Evolutionary conservation across 2,329 filamentous ascomycete species (phyloP), one percentile per base, ranked within the genome.

Genomic region (Pezicula neosporulosa): DNA sequence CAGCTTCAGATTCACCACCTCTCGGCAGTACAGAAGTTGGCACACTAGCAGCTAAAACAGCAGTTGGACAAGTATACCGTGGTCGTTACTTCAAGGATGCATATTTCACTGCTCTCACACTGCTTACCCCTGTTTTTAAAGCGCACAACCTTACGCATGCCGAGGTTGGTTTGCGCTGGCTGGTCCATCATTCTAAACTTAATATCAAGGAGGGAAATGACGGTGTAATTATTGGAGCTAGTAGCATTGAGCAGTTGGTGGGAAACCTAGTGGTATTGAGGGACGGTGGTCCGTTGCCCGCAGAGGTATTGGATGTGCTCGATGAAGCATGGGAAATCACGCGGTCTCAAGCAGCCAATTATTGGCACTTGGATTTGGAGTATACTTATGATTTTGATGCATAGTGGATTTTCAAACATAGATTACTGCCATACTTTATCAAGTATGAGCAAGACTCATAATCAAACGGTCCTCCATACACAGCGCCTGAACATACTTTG

Each of bases 121-220:
- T 68, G 4, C 53, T 77, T 15, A 60, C 68, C 21, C 56, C 65
- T 0, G 66, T 63, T 13, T 64, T 36, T 64, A 27, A 52, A 60
- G 85, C 87, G 69, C 78, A 89, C 63, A 80, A 78, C 2, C 66
- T 91, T 58, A 85, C 81, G 5, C 70, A 90, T 66, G 77, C 90
- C 44, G 89, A 93, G 71, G 83, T 81, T n/a, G 87, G 87, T 1
- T 73, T 91, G 63, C 77, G 88, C 46, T 92, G 88, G 87, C 67
- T 77, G 48, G 78, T 82, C 43, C 86, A 91, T 65, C 89, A 92
- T 69, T 88, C 84, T 6, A 70, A 72, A 51, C 72, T 85, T 24
- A 75, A 72, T 55, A 19, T 37, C 19, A 64, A 80, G 58, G 74
- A 70, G 56, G 68, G 72, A 38, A 77, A 77, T 61, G 81, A 84